phyloP scores from a whole-genome alignment of 164 flowering plant species.

The Berberis vulgaris region DNA sequence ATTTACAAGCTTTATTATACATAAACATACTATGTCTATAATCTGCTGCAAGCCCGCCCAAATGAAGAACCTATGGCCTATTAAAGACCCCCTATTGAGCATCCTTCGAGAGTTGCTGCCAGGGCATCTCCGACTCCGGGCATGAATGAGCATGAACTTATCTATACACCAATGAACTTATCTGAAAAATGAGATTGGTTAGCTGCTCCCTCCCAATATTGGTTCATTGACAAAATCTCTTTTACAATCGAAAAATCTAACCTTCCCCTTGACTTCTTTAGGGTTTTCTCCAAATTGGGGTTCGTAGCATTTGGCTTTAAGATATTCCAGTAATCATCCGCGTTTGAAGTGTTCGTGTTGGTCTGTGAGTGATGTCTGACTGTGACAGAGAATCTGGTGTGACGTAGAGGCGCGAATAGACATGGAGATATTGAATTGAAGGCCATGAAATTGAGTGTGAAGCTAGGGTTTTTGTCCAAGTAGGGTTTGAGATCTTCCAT shows the following conservation, averaged over 20 bases:
- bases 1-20: constrained; percentile 46
- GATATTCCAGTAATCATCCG: constrained; percentile 31
- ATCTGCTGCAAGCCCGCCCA: constrained; percentile 65
- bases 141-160: too few relatives aligned
- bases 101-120: constrained; percentile 9
- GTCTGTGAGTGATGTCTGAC: neutral
- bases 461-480: too few relatives aligned
- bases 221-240: constrained; percentile 18
- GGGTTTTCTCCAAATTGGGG: constrained; percentile 39
- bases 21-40: constrained; percentile 53
- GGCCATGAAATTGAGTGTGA: too few relatives aligned
- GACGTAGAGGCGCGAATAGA: too few relatives aligned
- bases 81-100: constrained; percentile 20
- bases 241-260: constrained; percentile 35
- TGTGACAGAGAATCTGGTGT: too few relatives aligned
- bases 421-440: too few relatives aligned
- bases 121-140: too few relatives aligned
- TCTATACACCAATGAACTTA: too few relatives aligned
- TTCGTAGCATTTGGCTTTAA: constrained; percentile 21
- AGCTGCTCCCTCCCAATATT: too few relatives aligned
- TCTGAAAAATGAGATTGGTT: too few relatives aligned
- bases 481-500: too few relatives aligned
- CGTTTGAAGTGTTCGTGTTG: neutral
- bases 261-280: constrained; percentile 22
- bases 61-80: constrained; percentile 69